Percentiles rank a stretch among this genome's conserved stretches.
Conservation (phyloP, 495 filamentous ascomycete genomes). For the Chaetomium fimeti region DNA sequence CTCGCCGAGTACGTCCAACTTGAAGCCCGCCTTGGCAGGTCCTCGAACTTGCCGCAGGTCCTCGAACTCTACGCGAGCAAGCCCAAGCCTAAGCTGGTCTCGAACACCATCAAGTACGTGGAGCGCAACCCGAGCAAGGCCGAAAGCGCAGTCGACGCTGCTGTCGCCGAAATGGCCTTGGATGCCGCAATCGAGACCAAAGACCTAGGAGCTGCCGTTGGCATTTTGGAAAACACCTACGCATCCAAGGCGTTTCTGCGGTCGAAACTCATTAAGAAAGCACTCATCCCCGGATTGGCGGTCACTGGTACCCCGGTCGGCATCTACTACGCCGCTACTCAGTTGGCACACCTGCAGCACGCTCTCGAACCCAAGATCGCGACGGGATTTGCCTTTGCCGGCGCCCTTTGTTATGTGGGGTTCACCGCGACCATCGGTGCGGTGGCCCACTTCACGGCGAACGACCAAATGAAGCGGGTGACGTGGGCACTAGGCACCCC, state of each 20-base stretch:
- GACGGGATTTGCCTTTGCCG: slow-evolving; percentile 75
- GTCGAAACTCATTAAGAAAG: slow-evolving; percentile 56
- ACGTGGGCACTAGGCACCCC: slow-evolving; percentile 81
- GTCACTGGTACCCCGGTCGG: slow-evolving; percentile 63
- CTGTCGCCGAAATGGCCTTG: slow-evolving; percentile 67
- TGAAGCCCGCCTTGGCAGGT: slow-evolving; percentile 66
- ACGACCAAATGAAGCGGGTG: slow-evolving; percentile 93
- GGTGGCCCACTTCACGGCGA: slow-evolving; percentile 78
- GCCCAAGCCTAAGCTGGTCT: slow-evolving; percentile 62
- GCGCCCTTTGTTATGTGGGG: slow-evolving; percentile 75
- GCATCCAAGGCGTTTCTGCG: slow-evolving; percentile 68
- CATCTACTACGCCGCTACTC: slow-evolving; percentile 64
- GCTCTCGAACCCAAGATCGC: slow-evolving; percentile 68
- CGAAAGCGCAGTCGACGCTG: slow-evolving; percentile 66
- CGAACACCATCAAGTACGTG: slow-evolving; percentile 57
- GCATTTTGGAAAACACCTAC: slow-evolving; percentile 77
- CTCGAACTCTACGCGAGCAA: slow-evolving; percentile 85
- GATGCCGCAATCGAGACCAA: slow-evolving; percentile 71
- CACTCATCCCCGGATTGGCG: slow-evolving; percentile 39
- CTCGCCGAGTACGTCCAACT: slow-evolving; percentile 68
- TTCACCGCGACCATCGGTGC: slow-evolving; percentile 75
- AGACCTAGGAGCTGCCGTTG: slow-evolving; percentile 71
- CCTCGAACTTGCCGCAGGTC: slow-evolving; percentile 71
- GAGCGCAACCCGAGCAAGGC: slow-evolving; percentile 64
- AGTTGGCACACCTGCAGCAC: slow-evolving; percentile 60